phyloP scores from a whole-genome alignment of 345 rosid species.

The Fremontodendron californicum region DNA sequence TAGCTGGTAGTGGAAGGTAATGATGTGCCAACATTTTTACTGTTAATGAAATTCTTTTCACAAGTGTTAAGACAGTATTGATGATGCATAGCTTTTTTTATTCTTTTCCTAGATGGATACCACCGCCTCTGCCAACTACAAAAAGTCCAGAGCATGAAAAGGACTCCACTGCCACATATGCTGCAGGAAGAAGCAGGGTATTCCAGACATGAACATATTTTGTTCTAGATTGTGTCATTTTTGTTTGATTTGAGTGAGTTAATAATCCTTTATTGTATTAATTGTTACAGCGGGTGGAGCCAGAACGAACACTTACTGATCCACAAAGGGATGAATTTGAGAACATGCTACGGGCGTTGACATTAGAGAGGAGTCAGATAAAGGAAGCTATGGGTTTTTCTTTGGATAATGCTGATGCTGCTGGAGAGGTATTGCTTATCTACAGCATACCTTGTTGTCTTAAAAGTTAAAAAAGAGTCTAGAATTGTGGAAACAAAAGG shows the following conservation, averaged over 20 bases:
- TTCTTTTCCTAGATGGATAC: slow-evolving; percentile 65
- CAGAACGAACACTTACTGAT: slow-evolving; percentile 78
- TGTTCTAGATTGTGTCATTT: not conserved
- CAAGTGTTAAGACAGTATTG: not conserved
- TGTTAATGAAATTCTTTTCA: not conserved
- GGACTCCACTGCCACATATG: slow-evolving; percentile 78
- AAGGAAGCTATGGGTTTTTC: slow-evolving; percentile 97
- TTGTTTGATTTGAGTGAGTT: not conserved
- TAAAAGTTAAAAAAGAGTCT: not conserved
- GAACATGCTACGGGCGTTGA: slow-evolving; percentile 91
- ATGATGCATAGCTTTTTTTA: not conserved
- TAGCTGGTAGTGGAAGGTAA: slow-evolving; percentile 99
- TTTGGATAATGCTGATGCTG: slow-evolving; percentile 97
- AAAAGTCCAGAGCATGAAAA: slow-evolving; percentile 83
- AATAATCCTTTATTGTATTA: slow-evolving; percentile 10
- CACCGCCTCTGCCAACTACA: slow-evolving; percentile 71
- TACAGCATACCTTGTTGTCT: not conserved
- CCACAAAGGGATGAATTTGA: slow-evolving; percentile 95
- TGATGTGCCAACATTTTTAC: slow-evolving; percentile 13
- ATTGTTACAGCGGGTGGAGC: slow-evolving; percentile 68
- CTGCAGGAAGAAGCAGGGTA: slow-evolving; percentile 99
- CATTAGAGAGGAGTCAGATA: slow-evolving; percentile 88
- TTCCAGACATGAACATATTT: not conserved
- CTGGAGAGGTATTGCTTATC: slow-evolving; percentile 74
- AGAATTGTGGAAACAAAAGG: not conserved